Base-by-base conservation (phyloP, 2,329 filamentous ascomycete genomes). In the Ceratocystis diversiconidia region DNA sequence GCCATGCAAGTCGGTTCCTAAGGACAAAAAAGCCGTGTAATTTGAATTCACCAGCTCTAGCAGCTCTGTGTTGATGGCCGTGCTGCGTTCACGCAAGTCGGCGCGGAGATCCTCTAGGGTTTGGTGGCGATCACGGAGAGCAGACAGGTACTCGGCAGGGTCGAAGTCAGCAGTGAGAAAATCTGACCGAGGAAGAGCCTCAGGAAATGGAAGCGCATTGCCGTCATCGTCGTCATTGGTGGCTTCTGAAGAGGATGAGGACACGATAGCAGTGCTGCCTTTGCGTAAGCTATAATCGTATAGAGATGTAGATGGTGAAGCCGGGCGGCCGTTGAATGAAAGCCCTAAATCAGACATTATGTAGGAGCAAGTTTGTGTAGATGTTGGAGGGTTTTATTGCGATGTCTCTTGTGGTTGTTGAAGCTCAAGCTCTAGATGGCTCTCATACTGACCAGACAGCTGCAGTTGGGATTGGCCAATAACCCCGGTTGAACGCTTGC, bases 11-110 rank as follows among this genome's bases (percentile, higher is more conserved):
- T 90, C 89, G 60, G 82, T 85, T 0, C 94, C 95, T 0, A 99
- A 77, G 0, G 86, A 86, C 3, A 99, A 76, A 71, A 99, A 99
- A 66, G 92, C 88, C 61, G 90, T 87, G 74, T 99, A 97, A 75
- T 99, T 95, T 63, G 87, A 83, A 73, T 99, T 99, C 70, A 99
- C 94, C 6, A 99, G 83, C 76, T 96, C 92, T 19, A 99, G 80
- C 2, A 99, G 81, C 76, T 99, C 94, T 69, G 87, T 84, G 71
- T 86, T 89, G 68, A 99, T 86, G 22, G 87, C 82, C 70, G 89
- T 84, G 70, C 86, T 89, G 63, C 95, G 82, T 67, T 91, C 84
- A 57, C 92, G 86, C 17, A 99, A 80, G 72, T 99, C 95, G 4
- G 86, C 78, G 44, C 92, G 89, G 41, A 99, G 80, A 74, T 99